Percentiles rank a stretch among this genome's conserved stretches.
phyloP scores from a whole-genome alignment of 768 basidiomycete species.

The Boletus rufocinnamomeus region DNA sequence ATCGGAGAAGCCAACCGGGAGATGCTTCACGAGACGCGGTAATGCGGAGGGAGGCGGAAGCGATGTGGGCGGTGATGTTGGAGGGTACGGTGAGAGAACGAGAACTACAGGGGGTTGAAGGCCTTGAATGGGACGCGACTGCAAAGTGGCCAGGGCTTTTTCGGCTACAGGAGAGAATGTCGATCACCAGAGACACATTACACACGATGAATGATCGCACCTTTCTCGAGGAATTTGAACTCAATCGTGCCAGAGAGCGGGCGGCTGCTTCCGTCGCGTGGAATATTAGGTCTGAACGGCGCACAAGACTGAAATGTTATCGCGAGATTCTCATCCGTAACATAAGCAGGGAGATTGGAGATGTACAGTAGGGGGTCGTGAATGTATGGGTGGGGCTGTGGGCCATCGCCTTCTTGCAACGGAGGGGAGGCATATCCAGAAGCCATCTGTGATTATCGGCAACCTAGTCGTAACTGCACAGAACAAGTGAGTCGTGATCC shows the following conservation, averaged over 20 bases:
- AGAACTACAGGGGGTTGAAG: conserved; percentile 59
- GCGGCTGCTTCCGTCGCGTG: conserved; percentile 54
- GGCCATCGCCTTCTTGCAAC: conserved; percentile 34
- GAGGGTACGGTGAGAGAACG: conserved; percentile 81
- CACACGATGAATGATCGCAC: conserved; percentile 42
- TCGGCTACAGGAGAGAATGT: conserved; percentile 55
- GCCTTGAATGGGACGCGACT: conserved; percentile 70
- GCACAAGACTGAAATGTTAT: conserved; percentile 71
- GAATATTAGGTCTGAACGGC: conserved; percentile 79
- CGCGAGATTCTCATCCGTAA: conserved; percentile 78
- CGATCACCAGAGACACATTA: conserved; percentile 8
- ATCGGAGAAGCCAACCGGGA: conserved; percentile 68
- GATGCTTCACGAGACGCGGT: conserved; percentile 83
- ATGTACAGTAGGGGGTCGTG: conserved; percentile 83
- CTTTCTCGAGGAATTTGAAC: conserved; percentile 80
- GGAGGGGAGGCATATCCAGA: conserved; percentile 38
- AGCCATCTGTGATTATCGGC: conserved; percentile 38
- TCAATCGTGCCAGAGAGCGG: conserved; percentile 75
- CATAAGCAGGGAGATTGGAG: conserved; percentile 70
- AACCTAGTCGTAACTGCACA: conserved; percentile 9
- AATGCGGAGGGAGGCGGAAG: conserved; percentile 75
- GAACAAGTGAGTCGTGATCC: background rate
- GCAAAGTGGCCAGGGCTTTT: conserved; percentile 83
- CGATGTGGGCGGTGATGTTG: conserved; percentile 71
- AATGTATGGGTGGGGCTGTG: conserved; percentile 74